Evolutionary conservation across 2,329 filamentous ascomycete species (phyloP).

Genomic region (Fusarium guadeloupense): DNA sequence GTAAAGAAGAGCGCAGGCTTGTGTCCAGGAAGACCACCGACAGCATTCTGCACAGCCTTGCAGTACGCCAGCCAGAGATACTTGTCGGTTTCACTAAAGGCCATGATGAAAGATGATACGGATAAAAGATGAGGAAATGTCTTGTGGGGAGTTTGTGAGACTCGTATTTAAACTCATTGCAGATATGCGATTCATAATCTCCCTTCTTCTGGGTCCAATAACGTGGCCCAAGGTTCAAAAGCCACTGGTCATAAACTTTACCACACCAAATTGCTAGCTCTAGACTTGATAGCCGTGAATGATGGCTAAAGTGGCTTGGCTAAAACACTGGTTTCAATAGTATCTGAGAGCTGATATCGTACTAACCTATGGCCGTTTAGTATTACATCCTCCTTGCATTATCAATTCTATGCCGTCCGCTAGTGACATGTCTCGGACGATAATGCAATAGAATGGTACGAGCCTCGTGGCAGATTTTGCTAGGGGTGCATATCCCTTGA

Average conservation of each 20-base stretch:
- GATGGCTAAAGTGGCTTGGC: neutral
- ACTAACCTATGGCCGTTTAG: neutral
- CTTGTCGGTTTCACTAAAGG: constrained; percentile 20
- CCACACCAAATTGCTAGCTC: neutral
- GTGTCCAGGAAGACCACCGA: constrained; percentile 31
- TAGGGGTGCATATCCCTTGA: neutral
- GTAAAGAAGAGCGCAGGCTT: constrained; percentile 35
- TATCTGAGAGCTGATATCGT: neutral
- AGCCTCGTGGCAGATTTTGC: constrained; percentile 5
- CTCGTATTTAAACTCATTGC: neutral
- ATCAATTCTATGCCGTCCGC: neutral
- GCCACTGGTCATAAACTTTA: constrained; percentile 19
- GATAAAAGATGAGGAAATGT: neutral
- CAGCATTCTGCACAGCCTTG: constrained; percentile 29
- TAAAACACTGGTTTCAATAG: neutral
- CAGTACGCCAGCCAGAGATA: constrained; percentile 33
- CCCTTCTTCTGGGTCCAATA: neutral
- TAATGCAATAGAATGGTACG: neutral
- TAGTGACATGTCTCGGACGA: neutral
- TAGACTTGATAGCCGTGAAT: neutral
- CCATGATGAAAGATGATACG: constrained; percentile 1
- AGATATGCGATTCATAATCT: neutral
- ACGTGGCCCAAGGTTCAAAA: neutral
- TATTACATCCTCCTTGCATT: neutral
- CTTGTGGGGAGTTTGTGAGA: neutral